Base-by-base conservation (phyloP, 1,284 basidiomycete genomes). In the Schizophyllum amplum region DNA sequence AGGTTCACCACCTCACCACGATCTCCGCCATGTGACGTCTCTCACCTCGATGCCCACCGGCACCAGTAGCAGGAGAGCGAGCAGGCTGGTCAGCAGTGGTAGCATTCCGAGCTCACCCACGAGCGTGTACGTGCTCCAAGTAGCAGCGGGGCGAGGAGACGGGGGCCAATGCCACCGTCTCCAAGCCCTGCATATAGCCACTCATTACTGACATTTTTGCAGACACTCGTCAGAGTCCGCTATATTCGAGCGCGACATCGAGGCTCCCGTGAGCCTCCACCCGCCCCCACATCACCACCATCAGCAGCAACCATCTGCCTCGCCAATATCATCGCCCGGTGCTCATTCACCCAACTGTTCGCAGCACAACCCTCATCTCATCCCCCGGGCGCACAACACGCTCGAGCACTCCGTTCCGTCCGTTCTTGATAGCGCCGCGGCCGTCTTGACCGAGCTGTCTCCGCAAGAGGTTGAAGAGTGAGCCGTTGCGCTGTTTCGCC, bases 241-340 rank as follows among this genome's bases (percentile, higher is more conserved):
- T 52, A 91, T 90, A 56, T 91, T 91, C 58, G 87, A 90, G 69
- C 82, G 88, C 50, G 88, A 91, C 66, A 89, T 91, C 61, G 88
- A 90, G 63, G 82, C 84, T 22, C 70, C 87, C 53, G 33, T 42
- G 13, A 42, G 13, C 33, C 33, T 42, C 17, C 33, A 42, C 33
- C 33, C 33, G 33, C 33, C 33, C 33, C 13, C 33, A 17, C 33
- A 42, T 17, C 33, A 42, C 33, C 33, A 42, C 33, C 33, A 42
- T 13, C 17, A 9, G 13, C 17, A 9, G 7, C 33, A 42, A 9
- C 17, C 33, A 17, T 42, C 33, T 9, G 33, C 33, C 33, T 42
- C 33, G 13, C n/a, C n/a, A n/a, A n/a, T n/a, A n/a, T 42, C 33
- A 13, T 17, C 33, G 3, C 33, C 33, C 4, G 33, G 33, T 17